Percentiles rank a stretch among this genome's conserved stretches.
Conservation (phyloP, 345 rosid genomes). For the Cardamine resedifolia region DNA sequence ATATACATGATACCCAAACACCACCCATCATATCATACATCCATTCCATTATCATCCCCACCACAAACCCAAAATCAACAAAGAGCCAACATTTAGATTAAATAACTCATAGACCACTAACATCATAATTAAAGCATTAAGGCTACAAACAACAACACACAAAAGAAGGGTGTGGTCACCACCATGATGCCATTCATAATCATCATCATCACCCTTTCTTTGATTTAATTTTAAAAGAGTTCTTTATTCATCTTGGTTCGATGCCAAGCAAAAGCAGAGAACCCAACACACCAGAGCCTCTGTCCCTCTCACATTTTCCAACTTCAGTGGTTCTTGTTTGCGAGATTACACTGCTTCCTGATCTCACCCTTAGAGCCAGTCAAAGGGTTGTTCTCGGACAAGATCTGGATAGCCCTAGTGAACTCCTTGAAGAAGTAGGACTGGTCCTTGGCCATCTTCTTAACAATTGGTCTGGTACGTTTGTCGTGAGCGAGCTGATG, state of each 20-base stretch:
- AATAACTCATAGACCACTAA: conserved; percentile 25
- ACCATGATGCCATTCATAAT: conserved; percentile 35
- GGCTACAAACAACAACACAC: conserved; percentile 31
- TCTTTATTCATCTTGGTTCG: conserved; percentile 24
- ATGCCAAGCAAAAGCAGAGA: conserved; percentile 24
- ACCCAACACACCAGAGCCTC: conserved; percentile 30
- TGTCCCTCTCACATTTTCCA: background rate
- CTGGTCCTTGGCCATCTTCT: conserved; percentile 95
- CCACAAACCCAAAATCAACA: conserved; percentile 22
- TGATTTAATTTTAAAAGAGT: conserved; percentile 19
- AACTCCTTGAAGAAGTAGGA: conserved; percentile 93
- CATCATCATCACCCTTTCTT: conserved; percentile 33
- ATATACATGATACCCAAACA: conserved; percentile 24
- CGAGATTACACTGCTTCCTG: conserved; percentile 80
- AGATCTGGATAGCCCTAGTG: conserved; percentile 72
- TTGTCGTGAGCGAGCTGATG: conserved; percentile 88
- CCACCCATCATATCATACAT: conserved; percentile 36
- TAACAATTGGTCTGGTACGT: conserved; percentile 81
- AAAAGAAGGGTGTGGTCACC: conserved; percentile 34
- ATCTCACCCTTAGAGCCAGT: conserved; percentile 92
- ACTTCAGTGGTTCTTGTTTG: conserved; percentile 76
- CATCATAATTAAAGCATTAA: conserved; percentile 35
- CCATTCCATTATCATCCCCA: conserved; percentile 18
- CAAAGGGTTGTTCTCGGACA: conserved; percentile 94
- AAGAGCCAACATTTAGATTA: conserved; percentile 32